A percentile compares a stretch with the other conserved stretches of the same genome.
These are phyloP conservation scores for Talaromyces rugulosus DNA, from an alignment of 2,329 filamentous ascomycete species.

Conservation along the genomic window DNA sequence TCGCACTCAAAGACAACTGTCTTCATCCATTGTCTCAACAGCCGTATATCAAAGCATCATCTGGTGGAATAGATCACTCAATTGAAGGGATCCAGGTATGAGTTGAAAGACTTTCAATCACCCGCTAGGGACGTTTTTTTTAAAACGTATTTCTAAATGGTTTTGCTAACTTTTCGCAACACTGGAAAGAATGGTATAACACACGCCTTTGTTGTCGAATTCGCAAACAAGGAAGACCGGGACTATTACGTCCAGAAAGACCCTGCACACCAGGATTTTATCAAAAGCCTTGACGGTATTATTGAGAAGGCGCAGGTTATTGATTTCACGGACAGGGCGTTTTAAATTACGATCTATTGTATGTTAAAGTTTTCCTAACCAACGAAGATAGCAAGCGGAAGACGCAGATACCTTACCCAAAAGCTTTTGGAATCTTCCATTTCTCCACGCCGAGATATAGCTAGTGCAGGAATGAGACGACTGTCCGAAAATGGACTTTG, in stretches of 20 bases:
- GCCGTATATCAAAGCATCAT: conserved; percentile 57
- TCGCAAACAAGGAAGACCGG: conserved; percentile 59
- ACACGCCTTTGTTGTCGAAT: conserved; percentile 67
- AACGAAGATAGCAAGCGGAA: not conserved
- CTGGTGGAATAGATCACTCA: conserved; percentile 60
- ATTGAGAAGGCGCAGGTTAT: conserved; percentile 33
- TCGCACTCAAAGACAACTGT: conserved; percentile 56
- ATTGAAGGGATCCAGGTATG: conserved; percentile 58
- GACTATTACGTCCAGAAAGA: conserved; percentile 66
- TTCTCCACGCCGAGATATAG: not conserved
- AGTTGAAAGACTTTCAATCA: not conserved
- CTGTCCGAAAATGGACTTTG: too few species aligned
- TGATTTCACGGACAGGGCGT: conserved; percentile 28
- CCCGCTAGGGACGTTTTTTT: not conserved
- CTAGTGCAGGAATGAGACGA: too few species aligned
- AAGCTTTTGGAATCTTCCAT: not conserved
- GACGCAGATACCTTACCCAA: not conserved
- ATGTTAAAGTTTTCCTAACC: not conserved
- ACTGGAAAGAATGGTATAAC: conserved; percentile 55
- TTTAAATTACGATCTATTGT: conserved; percentile 12
- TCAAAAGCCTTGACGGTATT: conserved; percentile 36
- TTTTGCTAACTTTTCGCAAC: not conserved
- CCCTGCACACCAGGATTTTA: conserved; percentile 59
- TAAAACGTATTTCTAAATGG: not conserved
- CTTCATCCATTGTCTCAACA: conserved; percentile 55